Conservation (phyloP, 2,329 filamentous ascomycete genomes). For the Decorospora gaudefroyi region DNA sequence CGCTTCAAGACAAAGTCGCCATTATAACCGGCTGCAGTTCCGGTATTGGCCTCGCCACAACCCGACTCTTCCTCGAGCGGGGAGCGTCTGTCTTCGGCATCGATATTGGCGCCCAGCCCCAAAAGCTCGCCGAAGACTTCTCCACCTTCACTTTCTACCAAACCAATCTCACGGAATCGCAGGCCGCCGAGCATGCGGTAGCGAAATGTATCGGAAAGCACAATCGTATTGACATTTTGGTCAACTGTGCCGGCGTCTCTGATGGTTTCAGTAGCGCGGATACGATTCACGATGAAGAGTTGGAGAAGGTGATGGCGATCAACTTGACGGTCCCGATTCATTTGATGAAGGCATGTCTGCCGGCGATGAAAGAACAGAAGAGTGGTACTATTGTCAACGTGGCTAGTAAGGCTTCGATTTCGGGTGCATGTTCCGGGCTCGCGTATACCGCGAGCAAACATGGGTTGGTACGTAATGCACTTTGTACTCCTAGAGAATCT, state of each 20-base stretch:
- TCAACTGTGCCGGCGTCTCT: slow-evolving; percentile 54
- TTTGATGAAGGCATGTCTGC: slow-evolving; percentile 54
- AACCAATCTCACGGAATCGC: slow-evolving; percentile 25
- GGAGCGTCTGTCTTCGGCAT: slow-evolving; percentile 38
- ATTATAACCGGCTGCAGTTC: slow-evolving; percentile 40
- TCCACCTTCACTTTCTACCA: slow-evolving; percentile 33
- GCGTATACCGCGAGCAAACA: slow-evolving; percentile 55
- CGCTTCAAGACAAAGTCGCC: slow-evolving; percentile 33
- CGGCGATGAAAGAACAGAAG: slow-evolving; percentile 49
- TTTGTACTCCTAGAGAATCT: not conserved
- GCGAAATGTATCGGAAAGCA: slow-evolving; percentile 30
- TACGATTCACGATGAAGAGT: slow-evolving; percentile 47
- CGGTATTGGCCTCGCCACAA: slow-evolving; percentile 39
- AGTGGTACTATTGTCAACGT: slow-evolving; percentile 53
- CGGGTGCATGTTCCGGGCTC: slow-evolving; percentile 50
- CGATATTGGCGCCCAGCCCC: slow-evolving; percentile 29
- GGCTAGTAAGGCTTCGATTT: slow-evolving; percentile 32
- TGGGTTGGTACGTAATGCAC: slow-evolving; percentile 43
- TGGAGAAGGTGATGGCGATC: slow-evolving; percentile 49
- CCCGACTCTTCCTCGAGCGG: slow-evolving; percentile 29
- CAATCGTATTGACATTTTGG: slow-evolving; percentile 48
- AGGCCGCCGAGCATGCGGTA: slow-evolving; percentile 30
- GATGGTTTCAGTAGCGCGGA: slow-evolving; percentile 51
- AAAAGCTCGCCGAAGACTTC: slow-evolving; percentile 20
- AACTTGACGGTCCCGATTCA: slow-evolving; percentile 53